Base-by-base conservation (phyloP, 352 stramenopile species). In the Phytophthora sojae region DNA sequence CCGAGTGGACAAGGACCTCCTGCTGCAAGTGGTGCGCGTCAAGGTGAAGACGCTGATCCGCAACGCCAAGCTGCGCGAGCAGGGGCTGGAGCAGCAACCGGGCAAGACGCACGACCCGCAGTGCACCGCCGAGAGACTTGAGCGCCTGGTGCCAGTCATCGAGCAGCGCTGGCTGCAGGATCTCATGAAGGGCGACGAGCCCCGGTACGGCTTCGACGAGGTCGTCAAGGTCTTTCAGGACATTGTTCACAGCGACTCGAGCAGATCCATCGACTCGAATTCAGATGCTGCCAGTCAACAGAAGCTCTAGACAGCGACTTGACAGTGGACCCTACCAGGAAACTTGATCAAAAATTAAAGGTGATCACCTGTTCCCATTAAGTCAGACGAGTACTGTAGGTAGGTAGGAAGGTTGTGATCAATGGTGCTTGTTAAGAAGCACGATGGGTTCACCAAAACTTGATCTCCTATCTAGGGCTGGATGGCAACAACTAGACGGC, bases 1-100 rank as follows among this genome's bases (percentile, higher is more conserved):
- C 53, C 61, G 52, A 49, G 76, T 83, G 37, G 76, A 83, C 70
- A 67, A 79, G 26, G 76, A 83, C 55, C 64, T 83, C n/a, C 64
- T 83, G 42, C 39, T 77, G 30, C 76, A 75, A 42, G 76, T 83
- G 57, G 70, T 83, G 57, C 76, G 76, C 67, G 63, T 77, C 30
- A 75, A 77, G 25, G 71, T 83, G 45, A 59, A 73, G 58, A 73
- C 67, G 26, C 65, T 77, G 57, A 72, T 76, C 54, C 73, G 73
- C 49, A 71, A 64, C 30, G 61, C 61, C 30, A 67, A 47, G 17
- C 68, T 71, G 52, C 61, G 68, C 30, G 62, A 58, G 19, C 51
- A 62, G 23, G 23, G 58, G 7, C 49, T 44, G 35, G 58, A 69
- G 15, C 52, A 64, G 29, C 21, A 67, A 21, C 21, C 44, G 17